Base-by-base conservation (phyloP, 371 early-diverging fungal genomes). In the Rhizopus arrhizus region DNA sequence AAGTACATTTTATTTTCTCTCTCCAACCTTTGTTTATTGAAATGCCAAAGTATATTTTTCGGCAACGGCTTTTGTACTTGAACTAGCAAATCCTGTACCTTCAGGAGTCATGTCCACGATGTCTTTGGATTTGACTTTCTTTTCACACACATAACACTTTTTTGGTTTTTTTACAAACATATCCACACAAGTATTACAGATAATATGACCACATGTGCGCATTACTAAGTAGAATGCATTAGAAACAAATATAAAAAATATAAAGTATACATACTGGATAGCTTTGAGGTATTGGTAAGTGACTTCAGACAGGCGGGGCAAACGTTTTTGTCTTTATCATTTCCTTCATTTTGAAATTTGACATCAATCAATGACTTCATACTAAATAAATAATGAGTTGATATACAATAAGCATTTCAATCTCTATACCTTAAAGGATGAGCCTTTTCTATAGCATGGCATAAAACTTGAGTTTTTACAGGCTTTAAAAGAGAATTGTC, bases 241-340 rank as follows among this genome's bases (percentile, higher is more conserved):
- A 49, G 13, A 38, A 45, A 11, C 16, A 4, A 36, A 36, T 36
- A 61, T 15, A 38, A 40, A 43, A 34, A 58, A 48, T 10, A 5
- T 8, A 16, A 28, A 5, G 16, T 13, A 50, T 13, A 53, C 69
- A 56, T 82, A 89, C 90, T 72, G 28, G 83, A 84, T 47, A 94
- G 73, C 58, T 90, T 90, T 2, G 81, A 64, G 13, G 91, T 84
- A 61, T 95, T 95, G 9, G 79, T 86, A 13, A 96, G 73, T 0
- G 82, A 71, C 61, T 93, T 96, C 38, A 90, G 73, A 66, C 98
- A 97, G 5, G 90, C 82, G 33, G 94, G 94, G 54, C 96, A 96
- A 32, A 89, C 77, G 46, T 64, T 59, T 55, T 83, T 74, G 15
- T 56, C 63, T 3, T 64, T 58, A 11, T 58, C 31, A 15, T 64